A percentile compares a stretch with the other conserved stretches of the same genome.
Evolutionary conservation across 2,329 filamentous ascomycete genomes (phyloP).

Genomic region (Ophiocordyceps camponoti-leonardi): DNA sequence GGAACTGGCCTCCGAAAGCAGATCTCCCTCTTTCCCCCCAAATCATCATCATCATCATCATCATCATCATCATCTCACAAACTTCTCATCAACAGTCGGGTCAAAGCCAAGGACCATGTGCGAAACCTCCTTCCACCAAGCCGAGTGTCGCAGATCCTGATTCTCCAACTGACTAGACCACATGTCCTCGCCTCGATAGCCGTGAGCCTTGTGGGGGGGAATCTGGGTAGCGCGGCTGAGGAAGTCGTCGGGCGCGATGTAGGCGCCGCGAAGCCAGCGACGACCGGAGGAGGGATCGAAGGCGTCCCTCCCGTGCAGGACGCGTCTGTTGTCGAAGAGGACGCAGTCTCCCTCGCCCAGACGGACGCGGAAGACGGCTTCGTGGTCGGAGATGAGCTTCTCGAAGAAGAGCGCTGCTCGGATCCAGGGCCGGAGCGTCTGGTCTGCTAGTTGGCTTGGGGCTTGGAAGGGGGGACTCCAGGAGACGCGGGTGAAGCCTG

Average conservation of each 20-base stretch:
- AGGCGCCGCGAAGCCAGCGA: conserved; percentile 74
- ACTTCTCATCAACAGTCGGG: background rate
- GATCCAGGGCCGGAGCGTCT: conserved; percentile 23
- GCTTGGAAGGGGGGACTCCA: conserved; percentile 75
- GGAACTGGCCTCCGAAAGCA: too few relatives aligned
- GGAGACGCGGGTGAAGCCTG: conserved; percentile 14
- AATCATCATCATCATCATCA: too few relatives aligned
- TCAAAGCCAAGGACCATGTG: background rate
- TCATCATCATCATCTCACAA: background rate
- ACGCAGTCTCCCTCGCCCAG: conserved; percentile 84
- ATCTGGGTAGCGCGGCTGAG: conserved; percentile 16
- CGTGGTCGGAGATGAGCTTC: conserved; percentile 33
- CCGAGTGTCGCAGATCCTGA: background rate
- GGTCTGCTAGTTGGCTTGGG: conserved; percentile 17
- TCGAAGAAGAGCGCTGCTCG: conserved; percentile 38
- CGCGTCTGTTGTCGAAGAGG: conserved; percentile 75
- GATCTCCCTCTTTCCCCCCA: too few relatives aligned
- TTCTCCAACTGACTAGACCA: conserved; percentile 9
- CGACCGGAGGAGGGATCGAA: conserved; percentile 49
- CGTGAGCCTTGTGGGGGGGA: conserved; percentile 9
- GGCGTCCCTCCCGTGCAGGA: conserved; percentile 66
- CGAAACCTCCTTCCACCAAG: background rate
- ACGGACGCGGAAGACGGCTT: conserved; percentile 51
- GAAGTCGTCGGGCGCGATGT: conserved; percentile 43
- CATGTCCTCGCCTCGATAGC: conserved; percentile 6